Conservation (phyloP, 1,284 basidiomycete species). For the Naganishia liquefaciens region DNA sequence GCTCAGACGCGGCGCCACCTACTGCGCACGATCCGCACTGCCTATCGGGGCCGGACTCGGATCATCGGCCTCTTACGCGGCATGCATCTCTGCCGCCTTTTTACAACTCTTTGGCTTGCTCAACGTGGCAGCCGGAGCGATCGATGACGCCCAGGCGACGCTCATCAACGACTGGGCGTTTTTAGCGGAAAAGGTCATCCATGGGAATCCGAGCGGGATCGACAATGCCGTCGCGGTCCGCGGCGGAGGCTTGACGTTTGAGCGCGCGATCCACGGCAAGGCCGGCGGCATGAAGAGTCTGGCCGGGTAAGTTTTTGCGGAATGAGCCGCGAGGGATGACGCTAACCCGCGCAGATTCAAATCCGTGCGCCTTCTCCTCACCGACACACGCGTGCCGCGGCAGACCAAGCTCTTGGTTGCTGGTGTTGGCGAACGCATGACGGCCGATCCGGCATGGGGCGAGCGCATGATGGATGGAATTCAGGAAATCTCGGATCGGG, state of each 20-base stretch:
- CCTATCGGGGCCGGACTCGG: constrained; percentile 99
- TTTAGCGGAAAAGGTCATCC: constrained; percentile 90
- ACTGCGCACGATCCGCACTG: constrained; percentile 84
- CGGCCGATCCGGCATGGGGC: constrained; percentile 74
- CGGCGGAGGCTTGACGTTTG: constrained; percentile 91
- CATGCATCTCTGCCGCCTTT: constrained; percentile 78
- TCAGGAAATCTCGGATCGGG: constrained; percentile 78
- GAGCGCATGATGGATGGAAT: constrained; percentile 72
- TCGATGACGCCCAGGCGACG: constrained; percentile 70
- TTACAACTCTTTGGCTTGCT: constrained; percentile 69
- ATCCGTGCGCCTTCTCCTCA: constrained; percentile 77
- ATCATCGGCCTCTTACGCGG: constrained; percentile 92
- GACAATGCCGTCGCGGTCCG: constrained; percentile 94
- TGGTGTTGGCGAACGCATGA: constrained; percentile 61
- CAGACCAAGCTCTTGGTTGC: constrained; percentile 95
- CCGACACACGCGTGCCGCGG: constrained; percentile 86
- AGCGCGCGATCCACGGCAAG: constrained; percentile 72
- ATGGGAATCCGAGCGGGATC: constrained; percentile 96
- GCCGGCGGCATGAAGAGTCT: constrained; percentile 80
- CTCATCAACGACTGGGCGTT: constrained; percentile 91
- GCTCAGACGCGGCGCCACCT: constrained; percentile 61
- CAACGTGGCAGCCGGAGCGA: constrained; percentile 51
- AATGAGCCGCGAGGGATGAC: not conserved
- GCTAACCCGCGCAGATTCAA: constrained; percentile 59
- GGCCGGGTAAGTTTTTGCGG: constrained; percentile 74